Evolutionary conservation across 2,329 filamentous ascomycete genomes (phyloP), one percentile per base, ranked within the genome.

Genomic region (Emergomyces africanus): DNA sequence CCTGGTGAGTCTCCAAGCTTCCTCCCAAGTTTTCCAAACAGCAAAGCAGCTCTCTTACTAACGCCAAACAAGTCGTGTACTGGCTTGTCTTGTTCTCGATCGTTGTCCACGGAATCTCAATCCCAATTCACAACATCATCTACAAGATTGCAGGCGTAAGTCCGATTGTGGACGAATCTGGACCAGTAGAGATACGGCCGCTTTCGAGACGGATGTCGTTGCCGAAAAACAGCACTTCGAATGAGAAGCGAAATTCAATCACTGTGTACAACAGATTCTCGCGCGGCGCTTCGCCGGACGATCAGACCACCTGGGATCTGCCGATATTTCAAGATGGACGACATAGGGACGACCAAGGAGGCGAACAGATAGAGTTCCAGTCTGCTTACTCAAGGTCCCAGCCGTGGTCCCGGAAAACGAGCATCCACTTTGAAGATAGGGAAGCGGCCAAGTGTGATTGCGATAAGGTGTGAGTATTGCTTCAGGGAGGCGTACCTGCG

Each of bases 81-180:
- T 78, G 71, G 68, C 71, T 78, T 3, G 75, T 78, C 0, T 64
- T 77, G 25, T 73, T 73, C 62, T 73, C 70, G 1, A 70, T 74
- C 35, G 60, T 75, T 12, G 62, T 72, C n/a, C 73, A 75, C 61
- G 72, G 72, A 10, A 61, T 75, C 14, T 74, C 72, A 1, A 69
- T 74, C 23, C 73, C 73, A 0, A 59, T 66, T 2, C 66, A 74
- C 23, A 69, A 71, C 60, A 53, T 63, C 9, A 61, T 73, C 48
- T 72, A 73, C 61, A 67, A 63, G 54, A 61, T 64, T 30, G 64
- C 67, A 49, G 62, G 63, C n/a, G 69, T 74, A 9, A 64, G 65
- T 3, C 64, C 60, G 2, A 66, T 75, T 33, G 61, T 63, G 28
- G 71, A 74, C 57, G 65, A 70, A 20, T 54, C 60, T 10, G 63